Evolutionary conservation across 1,284 basidiomycete species (phyloP), one percentile per base, ranked within the genome.

Genomic region (Tilletiaria anomala): DNA sequence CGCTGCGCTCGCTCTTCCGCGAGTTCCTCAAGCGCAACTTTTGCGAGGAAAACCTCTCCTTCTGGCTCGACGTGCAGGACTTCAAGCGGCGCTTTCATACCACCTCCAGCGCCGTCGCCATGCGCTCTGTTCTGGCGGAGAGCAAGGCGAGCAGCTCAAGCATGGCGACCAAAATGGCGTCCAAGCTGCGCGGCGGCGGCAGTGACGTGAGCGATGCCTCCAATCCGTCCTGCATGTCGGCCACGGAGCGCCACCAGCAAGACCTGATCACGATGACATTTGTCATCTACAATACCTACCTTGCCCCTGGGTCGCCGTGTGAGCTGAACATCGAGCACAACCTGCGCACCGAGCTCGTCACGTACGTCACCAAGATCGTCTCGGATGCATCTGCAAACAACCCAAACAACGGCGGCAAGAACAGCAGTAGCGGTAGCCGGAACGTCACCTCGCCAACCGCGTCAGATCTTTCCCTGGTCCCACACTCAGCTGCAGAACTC

Each of bases 321-420:
- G 91, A 97, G 70, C 77, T 97, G 46, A 97, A 97, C 71, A 96
- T 97, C 54, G 93, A 97, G 67, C 91, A 97, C 69, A 84, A 83
- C 37, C 73, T 97, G 29, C 80, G 91, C 47, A 86, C 86, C 56
- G 91, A 96, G 71, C 74, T 97, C 40, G 83, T 87, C 44, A 80
- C 78, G 50, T 96, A 96, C 68, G 76, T 97, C 58, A 83, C 81
- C 69, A 83, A 55, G 48, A 48, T 56, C 21, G 35, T 60, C 15
- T 36, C 42, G 14, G 57, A 60, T 2, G 56, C 56, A n/a, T n/a
- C n/a, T n/a, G n/a, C n/a, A n/a, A n/a, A n/a, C n/a, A n/a, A n/a
- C n/a, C n/a, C n/a, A n/a, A n/a, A n/a, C n/a, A n/a, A n/a, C n/a
- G n/a, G 23, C 20, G 24, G 16, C 29, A 26, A 23, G 11, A 19